Evolutionary conservation across 2,329 filamentous ascomycete species (phyloP).

Genomic region (Phaeophleospora eucalypticola): DNA sequence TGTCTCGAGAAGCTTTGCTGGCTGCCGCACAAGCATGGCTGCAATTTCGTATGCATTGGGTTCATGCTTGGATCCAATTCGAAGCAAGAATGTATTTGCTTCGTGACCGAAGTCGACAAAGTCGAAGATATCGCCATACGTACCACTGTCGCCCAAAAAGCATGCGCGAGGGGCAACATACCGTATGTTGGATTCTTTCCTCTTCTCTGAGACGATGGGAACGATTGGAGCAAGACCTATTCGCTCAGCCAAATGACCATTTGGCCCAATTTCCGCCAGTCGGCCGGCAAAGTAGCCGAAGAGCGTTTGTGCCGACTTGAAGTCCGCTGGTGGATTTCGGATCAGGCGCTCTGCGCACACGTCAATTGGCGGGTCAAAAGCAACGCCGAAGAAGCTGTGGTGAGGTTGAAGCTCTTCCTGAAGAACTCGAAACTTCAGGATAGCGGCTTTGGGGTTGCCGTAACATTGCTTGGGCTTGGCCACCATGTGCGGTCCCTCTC

Average conservation of each 20-base stretch:
- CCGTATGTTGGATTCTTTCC: constrained; percentile 36
- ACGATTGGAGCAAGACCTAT: constrained; percentile 67
- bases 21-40: constrained; percentile 75
- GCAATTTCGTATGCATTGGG: constrained; percentile 85
- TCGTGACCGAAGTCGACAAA: constrained; percentile 90
- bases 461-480: constrained; percentile 75
- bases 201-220: constrained; percentile 50
- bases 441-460: constrained; percentile 68
- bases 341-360: constrained; percentile 72
- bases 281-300: constrained; percentile 83
- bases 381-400: constrained; percentile 80
- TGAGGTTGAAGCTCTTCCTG: constrained; percentile 72
- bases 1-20: constrained; percentile 72
- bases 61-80: constrained; percentile 85
- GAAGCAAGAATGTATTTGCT: constrained; percentile 82
- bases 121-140: constrained; percentile 89
- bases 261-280: constrained; percentile 63
- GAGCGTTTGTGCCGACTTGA: constrained; percentile 62
- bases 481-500: constrained; percentile 45
- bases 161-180: constrained; percentile 67
- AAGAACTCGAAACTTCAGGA: constrained; percentile 78
- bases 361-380: constrained; percentile 71
- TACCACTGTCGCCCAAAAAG: constrained; percentile 69
- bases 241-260: constrained; percentile 53
- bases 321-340: constrained; percentile 64